Conservation (phyloP, 192 early-diverging fungal species). For the Backusella liffmaniae region DNA sequence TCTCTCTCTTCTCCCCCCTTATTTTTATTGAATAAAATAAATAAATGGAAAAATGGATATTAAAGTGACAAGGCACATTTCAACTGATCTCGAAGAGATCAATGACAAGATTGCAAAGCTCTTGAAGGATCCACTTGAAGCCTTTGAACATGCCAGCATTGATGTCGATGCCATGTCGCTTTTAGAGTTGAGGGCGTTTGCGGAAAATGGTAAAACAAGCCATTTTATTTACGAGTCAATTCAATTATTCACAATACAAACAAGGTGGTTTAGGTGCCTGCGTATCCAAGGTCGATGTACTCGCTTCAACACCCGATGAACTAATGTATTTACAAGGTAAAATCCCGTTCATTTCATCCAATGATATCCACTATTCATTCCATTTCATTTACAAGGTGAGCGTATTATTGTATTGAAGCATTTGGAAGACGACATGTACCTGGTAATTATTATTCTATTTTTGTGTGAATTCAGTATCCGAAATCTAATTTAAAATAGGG, state of each 20-base stretch:
- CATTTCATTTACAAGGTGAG: slow-evolving; percentile 32
- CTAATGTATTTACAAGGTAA: slow-evolving; percentile 47
- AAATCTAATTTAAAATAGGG: slow-evolving; percentile 29
- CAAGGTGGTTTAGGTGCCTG: slow-evolving; percentile 43
- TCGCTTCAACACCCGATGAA: slow-evolving; percentile 40
- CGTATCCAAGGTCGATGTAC: slow-evolving; percentile 40
- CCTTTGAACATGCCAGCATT: slow-evolving; percentile 4
- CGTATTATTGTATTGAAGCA: slow-evolving; percentile 41
- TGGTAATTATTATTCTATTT: slow-evolving; percentile 27
- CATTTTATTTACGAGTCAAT: too few species aligned
- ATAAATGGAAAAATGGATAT: slow-evolving; percentile 12
- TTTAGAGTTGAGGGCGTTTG: slow-evolving; percentile 23
- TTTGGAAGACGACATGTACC: slow-evolving; percentile 38
- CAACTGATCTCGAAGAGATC: slow-evolving; percentile 32
- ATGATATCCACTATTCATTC: background rate
- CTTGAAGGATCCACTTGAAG: slow-evolving; percentile 20
- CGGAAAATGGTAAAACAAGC: slow-evolving; percentile 25
- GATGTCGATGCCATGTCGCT: slow-evolving; percentile 21
- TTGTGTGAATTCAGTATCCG: background rate
- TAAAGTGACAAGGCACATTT: slow-evolving; percentile 29
- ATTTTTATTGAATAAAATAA: background rate
- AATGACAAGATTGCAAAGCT: slow-evolving; percentile 22
- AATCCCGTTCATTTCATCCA: background rate
- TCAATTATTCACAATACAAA: background rate
- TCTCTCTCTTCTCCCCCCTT: background rate